Evolutionary conservation across 2,329 filamentous ascomycete species (phyloP), one percentile per base, ranked within the genome.

Genomic region (Botrytis fragariae): DNA sequence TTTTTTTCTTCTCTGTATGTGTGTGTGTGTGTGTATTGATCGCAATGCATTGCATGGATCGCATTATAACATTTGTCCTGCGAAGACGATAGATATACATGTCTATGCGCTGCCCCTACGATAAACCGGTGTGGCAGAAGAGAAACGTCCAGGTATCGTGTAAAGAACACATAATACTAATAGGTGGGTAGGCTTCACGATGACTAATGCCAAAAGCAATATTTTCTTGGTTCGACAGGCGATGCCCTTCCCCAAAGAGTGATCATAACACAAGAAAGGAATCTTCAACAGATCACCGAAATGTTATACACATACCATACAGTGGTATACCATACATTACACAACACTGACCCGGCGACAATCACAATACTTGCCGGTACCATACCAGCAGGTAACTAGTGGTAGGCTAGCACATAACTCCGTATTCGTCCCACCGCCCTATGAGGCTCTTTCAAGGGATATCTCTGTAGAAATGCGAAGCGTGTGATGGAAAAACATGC

Each of bases 381-480:
- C 29, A 32, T 32, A 16, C 54, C 29, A 59, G 54, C 22, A 59
- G n/a, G 14, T 35, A 4, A 9, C 57, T 37, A 61, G 20, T 61
- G 6, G n/a, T 7, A 29, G 51, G 6, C n/a, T 54, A 61, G 32
- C 1, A 8, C 54, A 32, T 32, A 32, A 57, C n/a, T 29, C 54
- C 16, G n/a, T 32, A 32, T 57, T 51, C 25, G 48, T 51, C 22
- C 48, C 25, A 51, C 54, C 35, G 60, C 60, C 60, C 60, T 62
- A 62, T 39, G 35, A 62, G 60, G 60, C 60, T 62, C 60, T 62
- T 61, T n/a, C 35, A 62, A 39, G 60, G 54, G 25, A 54, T 29
- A 62, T 7, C 60, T 62, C 60, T 62, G 60, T 62, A 62, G 60
- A 62, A 62, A 62, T 18, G 35, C 25, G 37, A 62, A 29, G 25